Evolutionary conservation across 371 early-diverging fungal genomes (phyloP).

Genomic region (Nematocida displodere): DNA sequence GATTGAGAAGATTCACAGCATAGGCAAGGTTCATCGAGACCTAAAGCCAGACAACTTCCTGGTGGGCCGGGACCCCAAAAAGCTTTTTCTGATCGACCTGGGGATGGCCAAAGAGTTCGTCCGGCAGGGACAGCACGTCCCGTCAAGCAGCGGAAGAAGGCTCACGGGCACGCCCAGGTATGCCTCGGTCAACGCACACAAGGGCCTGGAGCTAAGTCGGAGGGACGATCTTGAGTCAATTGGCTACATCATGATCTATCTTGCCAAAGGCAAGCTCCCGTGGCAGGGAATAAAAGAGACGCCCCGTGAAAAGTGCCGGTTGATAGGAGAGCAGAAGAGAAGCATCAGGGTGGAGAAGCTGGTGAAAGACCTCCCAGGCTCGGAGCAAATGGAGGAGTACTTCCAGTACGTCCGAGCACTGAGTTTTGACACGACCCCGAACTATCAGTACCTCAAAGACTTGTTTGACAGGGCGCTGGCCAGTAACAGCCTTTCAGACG

Average conservation of each 20-base stretch:
- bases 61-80: conserved; percentile 68
- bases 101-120: conserved; percentile 95
- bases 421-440: conserved; percentile 94
- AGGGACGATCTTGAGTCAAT: conserved; percentile 97
- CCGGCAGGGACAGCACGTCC: conserved; percentile 88
- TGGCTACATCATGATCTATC: conserved; percentile 97
- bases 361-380: conserved; percentile 84
- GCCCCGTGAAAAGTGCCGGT: conserved; percentile 95
- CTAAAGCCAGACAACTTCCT: conserved; percentile 75
- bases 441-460: conserved; percentile 88
- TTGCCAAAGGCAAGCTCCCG: conserved; percentile 89
- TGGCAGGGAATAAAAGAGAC: conserved; percentile 97
- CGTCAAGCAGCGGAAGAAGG: conserved; percentile 90
- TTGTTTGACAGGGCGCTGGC: conserved; percentile 86
- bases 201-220: conserved; percentile 92
- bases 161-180: conserved; percentile 97
- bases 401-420: conserved; percentile 87
- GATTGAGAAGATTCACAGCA: conserved; percentile 70
- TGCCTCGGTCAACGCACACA: conserved; percentile 92
- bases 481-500: conserved; percentile 69
- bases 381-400: conserved; percentile 76
- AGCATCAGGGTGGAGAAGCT: conserved; percentile 84
- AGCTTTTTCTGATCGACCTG: conserved; percentile 95
- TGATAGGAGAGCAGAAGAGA: conserved; percentile 98
- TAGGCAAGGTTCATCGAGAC: conserved; percentile 72